Percentiles rank a stretch among this genome's conserved stretches.
phyloP scores from a whole-genome alignment of 176 grass and related monocot genomes.

The Puya raimondii region DNA sequence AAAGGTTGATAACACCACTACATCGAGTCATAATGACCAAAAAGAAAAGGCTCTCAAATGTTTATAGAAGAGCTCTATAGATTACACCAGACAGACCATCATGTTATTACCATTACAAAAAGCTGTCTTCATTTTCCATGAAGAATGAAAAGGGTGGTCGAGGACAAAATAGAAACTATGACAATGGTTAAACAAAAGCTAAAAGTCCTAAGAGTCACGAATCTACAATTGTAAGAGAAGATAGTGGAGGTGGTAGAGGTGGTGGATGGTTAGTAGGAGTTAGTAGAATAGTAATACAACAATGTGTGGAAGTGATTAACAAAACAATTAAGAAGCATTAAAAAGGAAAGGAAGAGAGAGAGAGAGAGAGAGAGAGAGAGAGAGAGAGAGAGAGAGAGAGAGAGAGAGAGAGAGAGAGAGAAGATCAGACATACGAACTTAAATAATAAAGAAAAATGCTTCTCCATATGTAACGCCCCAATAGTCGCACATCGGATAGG shows the following conservation, averaged over 20 bases:
- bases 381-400: not conserved
- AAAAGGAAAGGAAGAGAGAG: not conserved
- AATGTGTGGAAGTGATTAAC: not conserved
- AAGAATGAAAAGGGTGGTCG: not conserved
- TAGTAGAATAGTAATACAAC: not conserved
- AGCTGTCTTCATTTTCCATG: not conserved
- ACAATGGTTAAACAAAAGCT: not conserved
- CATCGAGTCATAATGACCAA: too few species aligned
- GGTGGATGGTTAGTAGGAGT: not conserved
- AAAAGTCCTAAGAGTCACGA: not conserved
- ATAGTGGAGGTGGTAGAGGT: conserved; percentile 1
- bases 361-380: not conserved
- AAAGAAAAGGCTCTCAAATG: too few species aligned
- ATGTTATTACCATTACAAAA: not conserved
- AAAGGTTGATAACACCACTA: too few species aligned
- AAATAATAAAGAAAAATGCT: not conserved
- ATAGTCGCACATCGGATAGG: too few species aligned
- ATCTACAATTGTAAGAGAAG: not conserved
- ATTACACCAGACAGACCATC: not conserved
- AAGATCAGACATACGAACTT: not conserved
- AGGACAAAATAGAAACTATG: not conserved
- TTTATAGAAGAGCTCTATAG: not conserved
- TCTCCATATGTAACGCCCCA: too few species aligned
- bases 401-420: not conserved
- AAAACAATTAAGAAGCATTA: not conserved